Evolutionary conservation across 129 eudicot species (phyloP).

Genomic region (Chrysanthemum seticuspe): DNA sequence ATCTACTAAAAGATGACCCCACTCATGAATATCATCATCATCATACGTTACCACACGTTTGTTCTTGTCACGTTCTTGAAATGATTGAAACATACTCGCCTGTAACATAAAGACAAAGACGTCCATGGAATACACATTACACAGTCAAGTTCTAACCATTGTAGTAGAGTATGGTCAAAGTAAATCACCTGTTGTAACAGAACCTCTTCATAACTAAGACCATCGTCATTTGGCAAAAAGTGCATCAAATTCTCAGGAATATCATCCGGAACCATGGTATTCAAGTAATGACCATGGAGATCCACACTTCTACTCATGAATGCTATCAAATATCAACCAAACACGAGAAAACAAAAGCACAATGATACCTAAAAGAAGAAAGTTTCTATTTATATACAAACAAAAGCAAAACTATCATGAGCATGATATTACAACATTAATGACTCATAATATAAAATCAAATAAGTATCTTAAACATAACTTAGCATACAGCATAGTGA

Average conservation of each 20-base stretch:
- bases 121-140: slow-evolving; percentile 1
- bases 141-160: slow-evolving; percentile 6
- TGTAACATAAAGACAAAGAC: slow-evolving; percentile 24
- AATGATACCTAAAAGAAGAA: slow-evolving; percentile 14
- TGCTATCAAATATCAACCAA: slow-evolving; percentile 7
- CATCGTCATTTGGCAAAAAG: slow-evolving; percentile 56
- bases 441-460: slow-evolving; percentile 14
- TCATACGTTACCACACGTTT: slow-evolving; percentile 14
- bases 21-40: slow-evolving; percentile 38
- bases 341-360: background rate
- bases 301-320: slow-evolving; percentile 44
- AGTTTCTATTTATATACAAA: slow-evolving; percentile 2
- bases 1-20: slow-evolving; percentile 30
- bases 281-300: slow-evolving; percentile 36
- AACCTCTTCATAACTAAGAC: slow-evolving; percentile 71
- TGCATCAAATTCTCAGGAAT: slow-evolving; percentile 53
- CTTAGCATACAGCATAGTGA: background rate
- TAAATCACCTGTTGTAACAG: slow-evolving; percentile 65
- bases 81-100: slow-evolving; percentile 66
- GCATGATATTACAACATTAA: slow-evolving; percentile 10
- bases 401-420: background rate
- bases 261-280: slow-evolving; percentile 43
- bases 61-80: slow-evolving; percentile 47
- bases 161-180: background rate
- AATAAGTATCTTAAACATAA: background rate